Percentiles rank a stretch among this genome's conserved stretches.
phyloP scores from a whole-genome alignment of 108 stramenopile genomes.

The Cylindrotheca closterium region DNA sequence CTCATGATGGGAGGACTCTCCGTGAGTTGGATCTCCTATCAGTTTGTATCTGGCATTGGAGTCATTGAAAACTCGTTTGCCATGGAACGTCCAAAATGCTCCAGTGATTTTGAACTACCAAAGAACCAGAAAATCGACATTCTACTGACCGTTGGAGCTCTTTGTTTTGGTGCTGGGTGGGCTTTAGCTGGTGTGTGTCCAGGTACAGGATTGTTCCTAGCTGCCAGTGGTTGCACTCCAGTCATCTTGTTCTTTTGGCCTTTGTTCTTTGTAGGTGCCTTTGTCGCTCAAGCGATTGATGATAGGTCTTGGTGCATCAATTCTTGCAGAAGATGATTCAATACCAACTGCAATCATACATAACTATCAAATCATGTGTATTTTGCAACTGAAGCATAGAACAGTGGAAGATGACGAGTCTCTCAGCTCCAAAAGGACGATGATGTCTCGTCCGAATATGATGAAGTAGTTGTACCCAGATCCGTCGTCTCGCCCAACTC shows the following conservation, averaged over 20 bases:
- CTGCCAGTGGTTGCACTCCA: constrained; percentile 29
- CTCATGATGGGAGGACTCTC: constrained; percentile 78
- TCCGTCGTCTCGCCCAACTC: too few relatives aligned
- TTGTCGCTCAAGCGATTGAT: constrained; percentile 16
- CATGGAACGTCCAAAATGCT: constrained; percentile 2
- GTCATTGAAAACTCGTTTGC: neutral
- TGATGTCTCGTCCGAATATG: too few relatives aligned
- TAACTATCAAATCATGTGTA: too few relatives aligned
- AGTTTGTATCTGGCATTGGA: constrained; percentile 51
- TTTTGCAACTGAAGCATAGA: too few relatives aligned
- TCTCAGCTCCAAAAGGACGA: too few relatives aligned
- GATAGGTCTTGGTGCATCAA: too few relatives aligned
- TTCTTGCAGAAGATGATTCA: too few relatives aligned
- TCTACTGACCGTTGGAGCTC: constrained; percentile 37
- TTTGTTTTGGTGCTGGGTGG: constrained; percentile 63
- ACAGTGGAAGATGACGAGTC: too few relatives aligned
- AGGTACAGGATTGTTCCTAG: constrained; percentile 46
- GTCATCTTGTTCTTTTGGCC: constrained; percentile 41
- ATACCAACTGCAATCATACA: too few relatives aligned
- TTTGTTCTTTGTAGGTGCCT: constrained; percentile 24
- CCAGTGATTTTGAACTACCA: constrained; percentile 34
- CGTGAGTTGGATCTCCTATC: constrained; percentile 55
- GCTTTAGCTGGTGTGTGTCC: constrained; percentile 51
- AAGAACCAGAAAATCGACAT: constrained; percentile 40
- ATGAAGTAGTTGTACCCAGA: too few relatives aligned